Base-by-base conservation (phyloP, 2,329 filamentous ascomycete genomes). In the Aulographum hederae region DNA sequence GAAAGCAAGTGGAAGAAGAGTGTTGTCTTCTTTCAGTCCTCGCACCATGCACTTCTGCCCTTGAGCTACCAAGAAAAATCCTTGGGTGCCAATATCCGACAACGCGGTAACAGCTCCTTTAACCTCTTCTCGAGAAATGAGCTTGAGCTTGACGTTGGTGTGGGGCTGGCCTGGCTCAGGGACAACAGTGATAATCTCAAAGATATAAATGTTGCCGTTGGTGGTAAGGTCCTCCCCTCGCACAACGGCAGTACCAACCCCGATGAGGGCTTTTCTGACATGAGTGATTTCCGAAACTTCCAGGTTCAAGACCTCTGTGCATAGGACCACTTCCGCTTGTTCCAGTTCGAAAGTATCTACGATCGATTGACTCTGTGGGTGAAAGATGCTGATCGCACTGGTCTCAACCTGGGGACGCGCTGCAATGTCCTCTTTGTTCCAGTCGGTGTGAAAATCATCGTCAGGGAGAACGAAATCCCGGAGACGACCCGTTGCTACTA, bases 1-100 rank as follows among this genome's bases (percentile, higher is more conserved):
- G 48, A 98, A 98, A 0, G 89, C 89, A 3, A 98, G 86, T 0
- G 89, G 89, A 1, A 95, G 63, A 32, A 95, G 66, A 2, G 79
- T 84, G 1, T 85, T 82, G 48, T 98, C 89, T 52, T 98, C 89
- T 51, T 94, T 94, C 3, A 98, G 65, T 26, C 89, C 89, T 36
- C 89, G 69, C 1, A 98, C 84, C 78, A 98, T 91, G 51, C 84
- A 86, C 54, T 98, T 98, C 46, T 94, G 85, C 1, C 89, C 89
- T 48, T 98, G 89, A 0, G 85, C 84, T 26, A 79, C 79, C 38
- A 89, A 74, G 64, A 91, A 73, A 41, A 86, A 82, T 2, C 79
- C 89, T 53, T 89, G 84, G 0, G 75, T 82, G 26, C 80, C 86
- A 33, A 92, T 76, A 39, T 79, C 76, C 1, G 78, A 82, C 8